phyloP scores from a whole-genome alignment of 768 basidiomycete genomes.

The Suillus placidus region DNA sequence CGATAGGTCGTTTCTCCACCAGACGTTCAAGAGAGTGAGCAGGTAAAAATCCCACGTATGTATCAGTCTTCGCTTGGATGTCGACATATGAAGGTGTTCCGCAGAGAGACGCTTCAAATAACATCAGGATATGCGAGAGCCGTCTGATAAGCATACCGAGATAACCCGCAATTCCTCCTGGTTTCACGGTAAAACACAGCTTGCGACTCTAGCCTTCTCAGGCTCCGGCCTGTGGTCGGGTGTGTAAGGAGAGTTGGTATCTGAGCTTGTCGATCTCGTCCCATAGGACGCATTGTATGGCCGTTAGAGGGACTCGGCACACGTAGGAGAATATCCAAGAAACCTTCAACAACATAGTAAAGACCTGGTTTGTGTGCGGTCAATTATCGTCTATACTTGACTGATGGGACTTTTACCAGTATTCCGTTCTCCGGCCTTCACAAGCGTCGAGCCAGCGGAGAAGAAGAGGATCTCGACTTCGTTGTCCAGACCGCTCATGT shows the following conservation, averaged over 20 bases:
- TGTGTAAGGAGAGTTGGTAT: conserved; percentile 42
- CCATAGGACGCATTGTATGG: conserved; percentile 18
- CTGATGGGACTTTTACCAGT: conserved; percentile 55
- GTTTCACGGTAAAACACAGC: conserved; percentile 91
- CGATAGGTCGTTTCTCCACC: conserved; percentile 93
- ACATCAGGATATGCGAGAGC: neutral
- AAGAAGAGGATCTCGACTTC: conserved; percentile 97
- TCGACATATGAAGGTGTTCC: conserved; percentile 95
- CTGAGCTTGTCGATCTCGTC: conserved; percentile 23
- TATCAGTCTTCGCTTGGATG: conserved; percentile 95
- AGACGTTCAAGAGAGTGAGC: conserved; percentile 86
- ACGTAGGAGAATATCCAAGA: conserved; percentile 88
- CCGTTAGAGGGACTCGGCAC: conserved; percentile 35
- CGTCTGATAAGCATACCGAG: conserved; percentile 56
- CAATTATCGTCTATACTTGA: conserved; percentile 14
- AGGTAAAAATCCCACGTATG: conserved; percentile 96
- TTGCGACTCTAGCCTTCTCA: conserved; percentile 50
- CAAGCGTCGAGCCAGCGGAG: conserved; percentile 81
- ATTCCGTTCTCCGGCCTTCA: conserved; percentile 87
- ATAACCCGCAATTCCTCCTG: conserved; percentile 97
- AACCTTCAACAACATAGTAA: conserved; percentile 95
- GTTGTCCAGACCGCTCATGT: conserved; percentile 88
- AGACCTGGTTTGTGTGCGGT: conserved; percentile 49
- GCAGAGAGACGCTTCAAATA: conserved; percentile 74
- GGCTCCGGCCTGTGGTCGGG: conserved; percentile 35